phyloP scores from a whole-genome alignment of 2,329 filamentous ascomycete species.

The Alternaria sp. region DNA sequence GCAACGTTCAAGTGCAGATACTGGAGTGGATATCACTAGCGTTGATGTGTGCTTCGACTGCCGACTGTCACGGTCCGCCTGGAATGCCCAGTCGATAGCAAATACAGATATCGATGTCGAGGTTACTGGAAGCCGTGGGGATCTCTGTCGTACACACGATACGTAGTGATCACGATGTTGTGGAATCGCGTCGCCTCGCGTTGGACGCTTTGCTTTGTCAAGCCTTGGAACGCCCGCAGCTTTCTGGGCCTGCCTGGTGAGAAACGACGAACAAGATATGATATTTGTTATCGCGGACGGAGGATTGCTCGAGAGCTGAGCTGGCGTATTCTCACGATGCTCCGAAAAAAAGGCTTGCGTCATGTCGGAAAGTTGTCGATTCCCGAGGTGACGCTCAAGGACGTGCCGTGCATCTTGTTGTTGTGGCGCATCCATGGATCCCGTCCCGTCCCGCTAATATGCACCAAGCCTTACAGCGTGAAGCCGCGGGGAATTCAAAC shows the following conservation, averaged over 20 bases:
- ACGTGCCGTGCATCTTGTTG: slow-evolving; percentile 1
- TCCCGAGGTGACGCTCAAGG: background rate
- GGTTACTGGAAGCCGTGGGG: background rate
- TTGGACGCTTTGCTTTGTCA: slow-evolving; percentile 2
- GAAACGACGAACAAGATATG: background rate
- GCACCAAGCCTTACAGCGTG: slow-evolving; percentile 12
- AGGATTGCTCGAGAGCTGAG: background rate
- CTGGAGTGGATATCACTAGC: background rate
- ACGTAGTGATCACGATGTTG: background rate
- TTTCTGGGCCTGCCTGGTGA: background rate
- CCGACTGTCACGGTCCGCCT: background rate
- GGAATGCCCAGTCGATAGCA: slow-evolving; percentile 3
- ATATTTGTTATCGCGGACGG: background rate
- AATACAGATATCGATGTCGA: slow-evolving; percentile 1
- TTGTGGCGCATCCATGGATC: slow-evolving; percentile 3
- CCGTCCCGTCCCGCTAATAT: slow-evolving; percentile 13
- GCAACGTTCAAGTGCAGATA: background rate
- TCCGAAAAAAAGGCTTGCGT: background rate
- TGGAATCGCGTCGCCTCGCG: slow-evolving; percentile 1
- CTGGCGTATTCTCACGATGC: background rate
- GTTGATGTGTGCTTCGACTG: background rate
- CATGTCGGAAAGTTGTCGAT: slow-evolving; percentile 9
- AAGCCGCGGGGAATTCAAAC: slow-evolving; percentile 5
- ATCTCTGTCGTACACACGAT: background rate
- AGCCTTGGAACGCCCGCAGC: background rate